These are phyloP conservation scores for Chlorophyllum brunneum DNA, from an alignment of 768 basidiomycete species.

Conservation along the genomic window DNA sequence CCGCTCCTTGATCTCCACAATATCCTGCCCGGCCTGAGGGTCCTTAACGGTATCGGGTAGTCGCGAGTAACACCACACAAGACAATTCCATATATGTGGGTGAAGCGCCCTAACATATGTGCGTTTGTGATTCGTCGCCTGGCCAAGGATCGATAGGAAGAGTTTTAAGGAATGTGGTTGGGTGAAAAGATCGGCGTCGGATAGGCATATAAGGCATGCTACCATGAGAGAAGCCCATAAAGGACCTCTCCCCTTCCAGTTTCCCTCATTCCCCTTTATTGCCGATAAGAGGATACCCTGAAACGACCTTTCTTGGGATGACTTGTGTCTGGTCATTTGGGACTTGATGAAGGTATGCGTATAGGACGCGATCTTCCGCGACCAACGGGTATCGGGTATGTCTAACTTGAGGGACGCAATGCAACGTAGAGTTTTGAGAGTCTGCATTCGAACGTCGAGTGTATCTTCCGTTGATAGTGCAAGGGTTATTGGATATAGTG, in stretches of 20 bases:
- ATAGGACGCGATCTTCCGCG: background rate
- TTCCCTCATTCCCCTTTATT: constrained; percentile 8
- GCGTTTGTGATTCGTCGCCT: constrained; percentile 30
- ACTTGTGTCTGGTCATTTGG: constrained; percentile 1
- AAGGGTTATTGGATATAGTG: constrained; percentile 3
- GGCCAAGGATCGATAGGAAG: constrained; percentile 30
- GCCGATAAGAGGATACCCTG: constrained; percentile 23
- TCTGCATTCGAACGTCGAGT: background rate
- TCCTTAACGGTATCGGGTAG: constrained; percentile 23
- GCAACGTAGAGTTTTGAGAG: constrained; percentile 4
- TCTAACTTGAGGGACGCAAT: constrained; percentile 4
- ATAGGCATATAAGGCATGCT: constrained; percentile 45
- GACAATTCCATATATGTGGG: constrained; percentile 46
- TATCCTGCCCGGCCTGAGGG: constrained; percentile 17
- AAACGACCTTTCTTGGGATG: constrained; percentile 24
- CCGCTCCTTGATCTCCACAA: constrained; percentile 23
- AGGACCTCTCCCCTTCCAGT: constrained; percentile 23
- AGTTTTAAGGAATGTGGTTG: constrained; percentile 34
- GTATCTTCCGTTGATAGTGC: background rate
- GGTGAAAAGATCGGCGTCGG: constrained; percentile 40
- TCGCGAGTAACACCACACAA: constrained; percentile 53
- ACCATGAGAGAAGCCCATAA: constrained; percentile 42
- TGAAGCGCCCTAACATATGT: constrained; percentile 33
- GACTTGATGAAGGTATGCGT: constrained; percentile 8
- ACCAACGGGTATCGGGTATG: background rate